Percentiles rank a stretch among this genome's conserved stretches.
Conservation (phyloP, 1,284 basidiomycete genomes). For the Pyrrhoderma lamaoense region DNA sequence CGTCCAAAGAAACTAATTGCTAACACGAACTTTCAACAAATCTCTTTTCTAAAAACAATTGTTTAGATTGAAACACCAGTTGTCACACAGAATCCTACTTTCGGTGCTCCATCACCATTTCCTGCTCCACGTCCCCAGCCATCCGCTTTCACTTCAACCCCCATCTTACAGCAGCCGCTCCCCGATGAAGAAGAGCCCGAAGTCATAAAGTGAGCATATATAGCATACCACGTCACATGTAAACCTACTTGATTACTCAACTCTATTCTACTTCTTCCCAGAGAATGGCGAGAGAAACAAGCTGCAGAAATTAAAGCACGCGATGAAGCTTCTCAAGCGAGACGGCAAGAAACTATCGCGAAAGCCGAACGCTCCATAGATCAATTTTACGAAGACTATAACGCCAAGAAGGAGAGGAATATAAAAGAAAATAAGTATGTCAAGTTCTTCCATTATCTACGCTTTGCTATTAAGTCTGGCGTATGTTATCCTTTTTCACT, state of each 20-base stretch:
- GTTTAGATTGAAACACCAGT: slow-evolving; percentile 7
- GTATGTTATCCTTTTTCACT: neutral
- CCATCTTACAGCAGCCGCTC: slow-evolving; percentile 61
- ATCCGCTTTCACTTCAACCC: slow-evolving; percentile 60
- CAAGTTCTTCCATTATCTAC: neutral
- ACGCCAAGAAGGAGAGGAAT: slow-evolving; percentile 85
- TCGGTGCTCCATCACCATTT: slow-evolving; percentile 46
- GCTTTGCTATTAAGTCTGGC: too few species aligned
- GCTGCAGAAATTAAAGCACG: slow-evolving; percentile 76
- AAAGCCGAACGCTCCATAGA: slow-evolving; percentile 93
- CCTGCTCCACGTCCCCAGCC: slow-evolving; percentile 68
- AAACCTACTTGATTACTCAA: neutral
- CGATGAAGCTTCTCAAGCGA: slow-evolving; percentile 72
- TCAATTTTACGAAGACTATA: slow-evolving; percentile 93
- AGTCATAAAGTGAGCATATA: slow-evolving; percentile 69
- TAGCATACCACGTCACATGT: neutral
- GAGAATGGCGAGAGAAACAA: slow-evolving; percentile 86
- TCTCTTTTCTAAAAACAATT: too few species aligned
- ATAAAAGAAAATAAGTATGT: slow-evolving; percentile 95
- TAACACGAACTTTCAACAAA: too few species aligned
- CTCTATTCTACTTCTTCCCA: slow-evolving; percentile 27
- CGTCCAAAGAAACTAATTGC: neutral
- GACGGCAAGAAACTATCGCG: slow-evolving; percentile 79
- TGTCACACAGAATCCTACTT: slow-evolving; percentile 35
- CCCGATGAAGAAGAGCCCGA: slow-evolving; percentile 78